A percentile compares a stretch with the other conserved stretches of the same genome.
phyloP scores from a whole-genome alignment of 768 basidiomycete genomes.

The Tubosaeta sp. region DNA sequence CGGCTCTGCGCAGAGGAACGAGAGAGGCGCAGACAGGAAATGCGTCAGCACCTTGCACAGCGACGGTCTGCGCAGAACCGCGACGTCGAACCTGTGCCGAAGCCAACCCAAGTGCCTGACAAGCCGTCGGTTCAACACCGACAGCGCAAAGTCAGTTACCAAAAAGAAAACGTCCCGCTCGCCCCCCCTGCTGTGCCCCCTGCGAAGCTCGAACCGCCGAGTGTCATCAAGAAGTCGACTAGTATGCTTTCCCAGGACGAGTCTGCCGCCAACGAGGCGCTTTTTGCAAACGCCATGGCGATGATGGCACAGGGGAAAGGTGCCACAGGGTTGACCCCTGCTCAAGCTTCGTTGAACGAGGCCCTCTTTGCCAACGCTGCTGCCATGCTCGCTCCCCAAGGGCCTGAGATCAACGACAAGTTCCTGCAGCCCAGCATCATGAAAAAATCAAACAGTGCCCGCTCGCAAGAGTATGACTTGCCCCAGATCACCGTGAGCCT shows the following conservation, averaged over 20 bases:
- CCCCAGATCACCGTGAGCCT: constrained; percentile 27
- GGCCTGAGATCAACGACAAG: constrained; percentile 4
- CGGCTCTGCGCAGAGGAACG: constrained; percentile 27
- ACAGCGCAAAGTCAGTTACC: constrained; percentile 13
- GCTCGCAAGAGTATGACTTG: constrained; percentile 23
- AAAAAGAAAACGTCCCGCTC: constrained; percentile 27
- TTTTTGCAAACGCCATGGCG: constrained; percentile 25
- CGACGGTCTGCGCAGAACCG: constrained; percentile 14
- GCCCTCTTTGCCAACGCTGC: constrained; percentile 22
- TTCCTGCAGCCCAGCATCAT: constrained; percentile 16
- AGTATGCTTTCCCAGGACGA: constrained; percentile 26
- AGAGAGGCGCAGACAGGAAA: constrained; percentile 22
- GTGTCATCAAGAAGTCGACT: constrained; percentile 21
- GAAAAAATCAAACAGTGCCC: constrained; percentile 27
- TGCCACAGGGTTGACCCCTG: constrained; percentile 7
- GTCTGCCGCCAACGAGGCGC: constrained; percentile 19
- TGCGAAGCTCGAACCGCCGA: constrained; percentile 20
- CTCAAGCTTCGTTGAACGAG: constrained; percentile 25
- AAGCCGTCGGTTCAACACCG: constrained; percentile 13
- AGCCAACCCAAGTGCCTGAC: constrained; percentile 12
- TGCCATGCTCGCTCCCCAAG: constrained; percentile 10
- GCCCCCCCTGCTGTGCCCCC: not conserved
- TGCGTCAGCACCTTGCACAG: constrained; percentile 17
- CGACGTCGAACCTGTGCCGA: constrained; percentile 13
- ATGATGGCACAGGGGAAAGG: constrained; percentile 16